A percentile compares a stretch with the other conserved stretches of the same genome.
These are phyloP conservation scores for Monosporozyma servazzii DNA, from an alignment of 805 yeast species.

Conservation along the genomic window DNA sequence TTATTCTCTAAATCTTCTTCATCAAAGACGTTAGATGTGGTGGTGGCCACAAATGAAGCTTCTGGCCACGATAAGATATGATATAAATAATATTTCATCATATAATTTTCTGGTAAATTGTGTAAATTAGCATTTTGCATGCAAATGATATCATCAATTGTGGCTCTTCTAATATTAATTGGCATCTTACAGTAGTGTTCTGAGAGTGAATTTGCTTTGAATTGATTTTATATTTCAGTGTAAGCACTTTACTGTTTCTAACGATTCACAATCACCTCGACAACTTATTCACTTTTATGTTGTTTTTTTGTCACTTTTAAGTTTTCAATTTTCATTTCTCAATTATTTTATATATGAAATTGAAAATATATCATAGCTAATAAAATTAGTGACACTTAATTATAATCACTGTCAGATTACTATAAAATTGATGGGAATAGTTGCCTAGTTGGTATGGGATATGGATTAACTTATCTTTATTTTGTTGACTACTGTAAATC, in stretches of 20 bases:
- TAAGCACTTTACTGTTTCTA: not conserved
- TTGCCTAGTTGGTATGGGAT: no score
- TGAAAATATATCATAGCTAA: not conserved
- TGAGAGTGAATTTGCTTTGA: no score
- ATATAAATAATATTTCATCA: constrained; percentile 85
- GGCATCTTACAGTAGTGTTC: constrained; percentile 42
- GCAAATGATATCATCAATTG: constrained; percentile 76
- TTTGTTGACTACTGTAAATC: no score
- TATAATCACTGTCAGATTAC: not conserved
- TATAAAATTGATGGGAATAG: no score
- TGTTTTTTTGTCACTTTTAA: not conserved
- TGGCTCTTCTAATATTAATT: constrained; percentile 81
- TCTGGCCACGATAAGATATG: constrained; percentile 96
- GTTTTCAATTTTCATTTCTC: not conserved
- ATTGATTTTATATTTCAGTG: not conserved
- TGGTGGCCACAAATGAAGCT: constrained; percentile 90
- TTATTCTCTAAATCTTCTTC: constrained; percentile 12
- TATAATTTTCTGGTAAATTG: constrained; percentile 91
- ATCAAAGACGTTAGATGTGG: constrained; percentile 32
- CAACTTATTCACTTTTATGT: not conserved
- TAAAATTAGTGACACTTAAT: not conserved
- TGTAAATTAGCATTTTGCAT: constrained; percentile 93
- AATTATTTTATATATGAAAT: no score
- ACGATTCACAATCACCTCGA: not conserved
- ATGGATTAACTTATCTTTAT: not conserved